Base-by-base conservation (phyloP, 176 grass and related monocot genomes). In the Carex parvula region DNA sequence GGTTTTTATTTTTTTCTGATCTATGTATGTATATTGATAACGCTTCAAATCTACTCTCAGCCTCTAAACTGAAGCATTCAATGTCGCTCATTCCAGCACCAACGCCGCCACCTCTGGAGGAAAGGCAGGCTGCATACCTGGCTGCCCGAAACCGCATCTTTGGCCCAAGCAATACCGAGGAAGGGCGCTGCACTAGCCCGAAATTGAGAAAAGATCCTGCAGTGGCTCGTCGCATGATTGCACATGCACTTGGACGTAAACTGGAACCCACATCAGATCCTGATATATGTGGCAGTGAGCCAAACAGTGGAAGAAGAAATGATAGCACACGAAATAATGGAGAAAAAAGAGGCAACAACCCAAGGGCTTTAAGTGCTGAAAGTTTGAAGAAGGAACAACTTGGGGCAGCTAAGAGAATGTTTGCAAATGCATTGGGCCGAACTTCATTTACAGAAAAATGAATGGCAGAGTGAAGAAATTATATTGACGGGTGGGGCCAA, bases 151-250 rank as follows among this genome's bases (percentile, higher is more conserved):
- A 90, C 56, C 88, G 92, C 21, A 97, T 97, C 17, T 97, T 97
- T 85, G 87, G 90, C 80, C 10, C 55, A 1, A 61, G 89, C 56
- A 60, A 70, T 41, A 16, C 76, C 72, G 54, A 84, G 53, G 81
- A 76, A 87, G 88, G 74, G 60, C 83, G 87, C 75, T 68, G 29
- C 15, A 65, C 46, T 81, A 70, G 22, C 14, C 67, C 70, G 41
- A 97, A 88, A 86, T 61, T 84, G 71, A 85, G 89, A 56, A 88
- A 85, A 72, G 87, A 91, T 83, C 92, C 92, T 48, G 82, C 81
- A n/a, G 93, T 92, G 65, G 96, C 93, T 88, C 86, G 82, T 70
- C 84, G 96, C 52, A 98, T 98, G 96, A 98, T 98, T 9, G 91
- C 93, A 9, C 96, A 98, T 56, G 96, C 96, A 33, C 96, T 98